phyloP scores from a whole-genome alignment of 1,284 basidiomycete genomes.

The Tilletia walkeri region DNA sequence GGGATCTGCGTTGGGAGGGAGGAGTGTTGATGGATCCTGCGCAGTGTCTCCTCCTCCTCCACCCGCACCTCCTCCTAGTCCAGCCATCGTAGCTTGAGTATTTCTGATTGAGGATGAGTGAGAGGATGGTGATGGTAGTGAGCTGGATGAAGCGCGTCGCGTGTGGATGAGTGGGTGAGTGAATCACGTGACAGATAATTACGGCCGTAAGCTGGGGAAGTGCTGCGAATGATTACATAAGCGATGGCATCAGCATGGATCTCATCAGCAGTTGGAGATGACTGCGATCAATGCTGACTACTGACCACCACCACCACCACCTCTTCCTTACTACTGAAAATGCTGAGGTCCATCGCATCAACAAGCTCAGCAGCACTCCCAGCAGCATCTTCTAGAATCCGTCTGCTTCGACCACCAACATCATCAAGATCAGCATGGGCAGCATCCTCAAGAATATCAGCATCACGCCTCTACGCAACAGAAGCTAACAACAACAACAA shows the following conservation, averaged over 20 bases:
- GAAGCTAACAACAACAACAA: slow-evolving; percentile 18
- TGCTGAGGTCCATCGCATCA: slow-evolving; percentile 9
- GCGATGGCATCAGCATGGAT: no score
- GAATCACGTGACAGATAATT: no score
- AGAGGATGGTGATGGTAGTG: no score
- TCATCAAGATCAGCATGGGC: not conserved
- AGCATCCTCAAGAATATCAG: not conserved
- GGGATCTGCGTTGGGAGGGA: slow-evolving; percentile 10
- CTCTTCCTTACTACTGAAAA: not conserved
- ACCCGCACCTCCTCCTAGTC: not conserved
- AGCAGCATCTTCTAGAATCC: not conserved
- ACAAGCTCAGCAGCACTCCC: not conserved
- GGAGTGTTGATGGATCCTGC: not conserved
- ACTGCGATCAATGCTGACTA: not conserved
- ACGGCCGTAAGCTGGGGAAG: no score
- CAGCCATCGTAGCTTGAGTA: not conserved
- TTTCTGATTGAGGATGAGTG: no score
- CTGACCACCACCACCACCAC: not conserved
- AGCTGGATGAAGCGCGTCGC: no score
- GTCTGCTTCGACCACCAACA: not conserved
- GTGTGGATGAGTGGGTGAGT: no score
- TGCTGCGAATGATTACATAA: no score
- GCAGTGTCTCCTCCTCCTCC: not conserved
- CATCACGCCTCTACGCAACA: not conserved
- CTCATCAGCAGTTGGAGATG: no score